Evolutionary conservation across 2,329 filamentous ascomycete species (phyloP).

Genomic region (Torrubiella hemipterigena): DNA sequence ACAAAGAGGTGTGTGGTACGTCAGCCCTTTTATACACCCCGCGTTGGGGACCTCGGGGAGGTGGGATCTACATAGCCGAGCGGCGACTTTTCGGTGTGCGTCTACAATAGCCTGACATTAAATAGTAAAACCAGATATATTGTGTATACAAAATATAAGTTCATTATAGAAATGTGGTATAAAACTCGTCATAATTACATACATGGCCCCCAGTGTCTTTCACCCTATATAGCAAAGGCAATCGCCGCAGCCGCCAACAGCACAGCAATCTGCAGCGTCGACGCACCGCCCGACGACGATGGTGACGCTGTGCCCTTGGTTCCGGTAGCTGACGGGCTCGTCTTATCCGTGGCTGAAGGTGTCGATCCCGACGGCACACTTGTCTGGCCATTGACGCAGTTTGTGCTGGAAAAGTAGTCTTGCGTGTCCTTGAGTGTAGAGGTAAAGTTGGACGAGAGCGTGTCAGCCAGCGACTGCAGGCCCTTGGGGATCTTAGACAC

Average conservation of each 20-base stretch:
- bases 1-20: too few relatives aligned
- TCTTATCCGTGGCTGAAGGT: neutral
- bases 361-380: neutral
- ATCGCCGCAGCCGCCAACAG: neutral
- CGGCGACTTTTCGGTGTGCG: too few relatives aligned
- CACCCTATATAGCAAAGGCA: too few relatives aligned
- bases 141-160: too few relatives aligned
- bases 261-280: neutral
- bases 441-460: conserved; percentile 1
- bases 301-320: conserved; percentile 3
- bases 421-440: conserved; percentile 2
- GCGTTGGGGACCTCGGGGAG: too few relatives aligned
- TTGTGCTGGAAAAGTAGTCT: conserved; percentile 3
- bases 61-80: too few relatives aligned
- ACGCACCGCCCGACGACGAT: neutral
- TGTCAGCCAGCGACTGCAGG: conserved; percentile 1
- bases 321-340: neutral
- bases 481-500: conserved; percentile 4
- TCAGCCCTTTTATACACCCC: too few relatives aligned
- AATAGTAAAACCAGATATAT: too few relatives aligned
- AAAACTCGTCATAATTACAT: too few relatives aligned
- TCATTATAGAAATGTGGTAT: too few relatives aligned
- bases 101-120: too few relatives aligned
- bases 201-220: too few relatives aligned
- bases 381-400: conserved; percentile 4